A percentile compares a stretch with the other conserved stretches of the same genome.
Conservation (phyloP, 2,329 filamentous ascomycete species). For the Pseudopithomyces maydicus region DNA sequence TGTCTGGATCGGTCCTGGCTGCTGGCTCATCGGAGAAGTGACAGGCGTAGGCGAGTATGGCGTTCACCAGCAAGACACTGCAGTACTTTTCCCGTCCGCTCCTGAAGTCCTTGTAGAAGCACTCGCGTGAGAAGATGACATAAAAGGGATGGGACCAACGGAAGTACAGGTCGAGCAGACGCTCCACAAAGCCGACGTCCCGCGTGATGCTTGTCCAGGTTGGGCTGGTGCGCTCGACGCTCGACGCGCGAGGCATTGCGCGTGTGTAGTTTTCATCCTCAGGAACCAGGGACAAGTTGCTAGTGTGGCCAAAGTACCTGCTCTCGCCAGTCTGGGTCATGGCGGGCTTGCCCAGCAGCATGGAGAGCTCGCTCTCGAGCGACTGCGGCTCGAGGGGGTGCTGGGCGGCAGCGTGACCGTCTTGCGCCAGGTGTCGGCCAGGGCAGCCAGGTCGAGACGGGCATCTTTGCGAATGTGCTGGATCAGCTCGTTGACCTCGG, state of each 20-base stretch:
- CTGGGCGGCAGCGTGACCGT: conserved; percentile 41
- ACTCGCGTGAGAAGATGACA: conserved; percentile 72
- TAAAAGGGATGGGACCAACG: conserved; percentile 76
- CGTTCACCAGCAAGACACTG: conserved; percentile 69
- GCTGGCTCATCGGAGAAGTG: conserved; percentile 69
- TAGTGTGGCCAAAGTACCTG: conserved; percentile 45
- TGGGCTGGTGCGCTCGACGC: conserved; percentile 24
- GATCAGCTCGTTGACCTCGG: conserved; percentile 50
- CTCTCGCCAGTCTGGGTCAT: conserved; percentile 40
- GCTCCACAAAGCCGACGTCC: conserved; percentile 64
- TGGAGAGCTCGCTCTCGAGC: conserved; percentile 42
- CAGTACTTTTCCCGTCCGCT: conserved; percentile 68
- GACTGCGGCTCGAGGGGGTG: conserved; percentile 29
- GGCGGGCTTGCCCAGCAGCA: conserved; percentile 44
- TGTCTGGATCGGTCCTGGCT: conserved; percentile 65
- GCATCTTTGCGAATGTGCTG: conserved; percentile 50
- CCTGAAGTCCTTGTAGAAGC: conserved; percentile 70
- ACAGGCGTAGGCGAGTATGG: conserved; percentile 68
- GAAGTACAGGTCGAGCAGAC: conserved; percentile 71
- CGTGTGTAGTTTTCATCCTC: conserved; percentile 40
- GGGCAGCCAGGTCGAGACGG: conserved; percentile 44
- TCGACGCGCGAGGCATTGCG: conserved; percentile 17
- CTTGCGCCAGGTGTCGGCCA: conserved; percentile 49
- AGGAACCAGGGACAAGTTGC: conserved; percentile 41
- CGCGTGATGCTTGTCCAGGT: conserved; percentile 67